phyloP scores from a whole-genome alignment of 2,329 filamentous ascomycete genomes.

The Elsinoe fawcettii region DNA sequence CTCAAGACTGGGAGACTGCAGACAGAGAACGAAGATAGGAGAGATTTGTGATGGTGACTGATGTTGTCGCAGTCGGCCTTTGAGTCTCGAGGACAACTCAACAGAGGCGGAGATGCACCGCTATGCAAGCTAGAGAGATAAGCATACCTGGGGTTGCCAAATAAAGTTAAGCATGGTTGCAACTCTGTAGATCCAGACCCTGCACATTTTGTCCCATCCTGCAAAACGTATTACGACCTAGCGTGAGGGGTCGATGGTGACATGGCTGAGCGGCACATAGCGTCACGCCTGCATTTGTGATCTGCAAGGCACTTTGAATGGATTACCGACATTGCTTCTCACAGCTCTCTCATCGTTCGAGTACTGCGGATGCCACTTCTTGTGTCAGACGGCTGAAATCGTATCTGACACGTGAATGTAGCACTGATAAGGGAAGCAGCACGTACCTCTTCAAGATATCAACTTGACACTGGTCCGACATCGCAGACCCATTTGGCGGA shows the following conservation, averaged over 20 bases:
- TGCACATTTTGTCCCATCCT: not conserved
- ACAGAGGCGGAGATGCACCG: constrained; percentile 1
- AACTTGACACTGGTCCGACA: not conserved
- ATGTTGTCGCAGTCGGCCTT: not conserved
- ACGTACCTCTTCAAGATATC: not conserved
- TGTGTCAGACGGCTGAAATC: not conserved
- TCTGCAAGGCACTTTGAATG: not conserved
- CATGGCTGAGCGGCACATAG: not conserved
- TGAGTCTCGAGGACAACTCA: not conserved
- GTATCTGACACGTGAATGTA: not conserved
- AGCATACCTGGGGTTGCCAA: not conserved
- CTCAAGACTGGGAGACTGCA: too few species aligned
- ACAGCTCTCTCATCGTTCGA: not conserved
- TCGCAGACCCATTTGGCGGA: not conserved
- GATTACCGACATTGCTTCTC: too few species aligned
- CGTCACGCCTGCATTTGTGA: not conserved
- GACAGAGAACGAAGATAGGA: not conserved
- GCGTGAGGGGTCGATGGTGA: not conserved
- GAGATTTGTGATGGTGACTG: not conserved
- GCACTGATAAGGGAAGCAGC: not conserved
- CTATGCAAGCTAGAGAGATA: constrained; percentile 4
- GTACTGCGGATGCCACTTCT: too few species aligned
- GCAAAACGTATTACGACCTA: not conserved
- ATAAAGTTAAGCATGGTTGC: not conserved
- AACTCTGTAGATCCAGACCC: constrained; percentile 1